Conservation (phyloP, 2,329 filamentous ascomycete species). For the Stagonosporopsis tanaceti region DNA sequence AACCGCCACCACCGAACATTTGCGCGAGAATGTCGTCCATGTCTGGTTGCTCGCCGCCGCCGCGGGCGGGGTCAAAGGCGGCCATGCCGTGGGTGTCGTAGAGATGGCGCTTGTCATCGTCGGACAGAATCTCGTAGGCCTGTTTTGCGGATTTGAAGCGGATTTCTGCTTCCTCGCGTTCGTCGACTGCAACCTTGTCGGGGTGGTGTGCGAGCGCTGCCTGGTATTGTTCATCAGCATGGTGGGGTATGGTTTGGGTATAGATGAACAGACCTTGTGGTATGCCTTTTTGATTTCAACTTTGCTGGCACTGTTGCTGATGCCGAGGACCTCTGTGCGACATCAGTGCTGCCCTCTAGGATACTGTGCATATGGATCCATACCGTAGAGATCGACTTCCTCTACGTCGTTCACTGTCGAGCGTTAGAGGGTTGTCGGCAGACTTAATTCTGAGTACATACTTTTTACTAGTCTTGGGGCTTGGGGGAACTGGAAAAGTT, state of each 20-base stretch:
- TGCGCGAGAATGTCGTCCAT: conserved; percentile 91
- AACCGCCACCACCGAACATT: conserved; percentile 74
- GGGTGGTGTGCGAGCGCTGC: conserved; percentile 89
- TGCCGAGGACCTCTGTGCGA: conserved; percentile 75
- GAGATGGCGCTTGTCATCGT: conserved; percentile 89
- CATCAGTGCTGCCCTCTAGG: not conserved
- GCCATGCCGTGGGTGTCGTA: conserved; percentile 97
- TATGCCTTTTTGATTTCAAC: conserved; percentile 95
- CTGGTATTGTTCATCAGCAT: conserved; percentile 54
- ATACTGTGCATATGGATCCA: not conserved
- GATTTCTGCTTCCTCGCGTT: conserved; percentile 83
- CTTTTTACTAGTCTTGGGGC: not conserved
- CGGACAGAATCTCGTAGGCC: conserved; percentile 96
- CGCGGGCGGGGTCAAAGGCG: conserved; percentile 82
- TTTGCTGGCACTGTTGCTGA: conserved; percentile 74
- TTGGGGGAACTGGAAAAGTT: not conserved
- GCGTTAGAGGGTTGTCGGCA: not conserved
- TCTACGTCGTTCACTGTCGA: conserved; percentile 44
- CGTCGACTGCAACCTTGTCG: conserved; percentile 90
- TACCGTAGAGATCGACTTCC: conserved; percentile 68
- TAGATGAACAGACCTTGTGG: conserved; percentile 74
- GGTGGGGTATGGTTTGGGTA: conserved; percentile 6
- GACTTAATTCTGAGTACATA: not conserved
- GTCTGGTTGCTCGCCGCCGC: conserved; percentile 73
- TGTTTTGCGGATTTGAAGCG: conserved; percentile 93